Conservation (phyloP, 306 rosid genomes). For the Lupinus albus region DNA sequence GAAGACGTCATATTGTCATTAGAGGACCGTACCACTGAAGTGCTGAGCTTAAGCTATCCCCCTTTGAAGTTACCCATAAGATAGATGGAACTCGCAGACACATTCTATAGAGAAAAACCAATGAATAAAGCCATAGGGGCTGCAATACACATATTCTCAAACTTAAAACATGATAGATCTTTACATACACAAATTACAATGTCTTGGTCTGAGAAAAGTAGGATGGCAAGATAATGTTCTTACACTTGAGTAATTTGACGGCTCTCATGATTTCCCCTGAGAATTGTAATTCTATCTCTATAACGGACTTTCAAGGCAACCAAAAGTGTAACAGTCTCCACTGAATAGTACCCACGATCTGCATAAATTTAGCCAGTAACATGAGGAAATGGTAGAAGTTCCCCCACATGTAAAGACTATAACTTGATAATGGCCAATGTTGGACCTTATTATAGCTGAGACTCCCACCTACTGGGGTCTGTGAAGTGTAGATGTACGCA, state of each 20-base stretch:
- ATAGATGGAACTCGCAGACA: slow-evolving; percentile 13
- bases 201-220: slow-evolving; percentile 5
- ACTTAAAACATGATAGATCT: slow-evolving; percentile 13
- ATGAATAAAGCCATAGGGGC: slow-evolving; percentile 16
- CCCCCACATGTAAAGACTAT: slow-evolving; percentile 15
- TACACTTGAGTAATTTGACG: slow-evolving; percentile 99
- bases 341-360: slow-evolving; percentile 79
- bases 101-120: slow-evolving; percentile 6
- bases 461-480: too few relatives aligned
- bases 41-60: slow-evolving; percentile 6
- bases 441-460: slow-evolving; percentile 16
- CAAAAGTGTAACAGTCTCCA: slow-evolving; percentile 94
- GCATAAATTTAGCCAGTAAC: slow-evolving; percentile 48
- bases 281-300: slow-evolving; percentile 98
- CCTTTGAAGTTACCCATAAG: neutral
- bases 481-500: too few relatives aligned
- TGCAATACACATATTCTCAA: slow-evolving; percentile 2
- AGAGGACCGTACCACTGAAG: slow-evolving; percentile 25
- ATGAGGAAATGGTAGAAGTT: slow-evolving; percentile 38
- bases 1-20: neutral
- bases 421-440: slow-evolving; percentile 16
- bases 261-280: slow-evolving; percentile 97
- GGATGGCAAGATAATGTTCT: slow-evolving; percentile 42
- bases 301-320: slow-evolving; percentile 97
- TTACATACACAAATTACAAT: neutral